phyloP scores from a whole-genome alignment of 2,329 filamentous ascomycete species.

The Fusarium heterosporum region DNA sequence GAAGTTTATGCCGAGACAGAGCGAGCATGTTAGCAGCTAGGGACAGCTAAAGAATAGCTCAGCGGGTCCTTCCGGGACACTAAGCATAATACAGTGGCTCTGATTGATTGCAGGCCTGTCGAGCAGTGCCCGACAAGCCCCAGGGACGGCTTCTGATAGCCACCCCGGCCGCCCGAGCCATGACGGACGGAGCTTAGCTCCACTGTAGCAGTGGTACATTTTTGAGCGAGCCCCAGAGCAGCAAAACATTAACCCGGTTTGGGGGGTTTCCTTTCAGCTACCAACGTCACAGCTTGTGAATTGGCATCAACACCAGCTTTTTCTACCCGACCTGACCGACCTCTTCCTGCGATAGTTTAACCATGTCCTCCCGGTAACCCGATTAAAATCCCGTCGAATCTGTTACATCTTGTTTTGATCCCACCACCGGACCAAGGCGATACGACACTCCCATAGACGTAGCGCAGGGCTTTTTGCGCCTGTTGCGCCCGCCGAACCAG shows the following conservation, averaged over 20 bases:
- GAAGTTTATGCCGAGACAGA: constrained; percentile 47
- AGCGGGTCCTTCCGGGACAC: constrained; percentile 47
- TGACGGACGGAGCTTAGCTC: constrained; percentile 23
- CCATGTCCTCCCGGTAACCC: constrained; percentile 43
- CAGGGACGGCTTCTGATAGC: constrained; percentile 35
- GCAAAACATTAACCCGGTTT: constrained; percentile 32
- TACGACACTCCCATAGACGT: constrained; percentile 9
- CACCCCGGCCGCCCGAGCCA: constrained; percentile 14
- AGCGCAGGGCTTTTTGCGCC: constrained; percentile 28
- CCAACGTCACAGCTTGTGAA: constrained; percentile 42
- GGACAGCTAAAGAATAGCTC: constrained; percentile 26
- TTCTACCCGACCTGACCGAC: constrained; percentile 20
- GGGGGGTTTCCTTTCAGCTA: constrained; percentile 36
- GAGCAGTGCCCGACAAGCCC: constrained; percentile 26
- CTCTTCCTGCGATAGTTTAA: constrained; percentile 17
- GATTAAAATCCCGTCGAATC: constrained; percentile 10
- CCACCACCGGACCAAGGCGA: constrained; percentile 15
- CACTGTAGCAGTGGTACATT: constrained; percentile 33
- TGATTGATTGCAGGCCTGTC: constrained; percentile 42
- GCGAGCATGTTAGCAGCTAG: constrained; percentile 32
- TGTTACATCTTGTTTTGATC: constrained; percentile 12
- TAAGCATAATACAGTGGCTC: constrained; percentile 47
- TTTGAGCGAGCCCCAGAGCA: constrained; percentile 27
- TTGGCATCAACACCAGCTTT: constrained; percentile 36
- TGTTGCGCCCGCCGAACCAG: constrained; percentile 24